Evolutionary conservation across 2,329 filamentous ascomycete genomes (phyloP).

Genomic region (Elsinoe fawcettii): DNA sequence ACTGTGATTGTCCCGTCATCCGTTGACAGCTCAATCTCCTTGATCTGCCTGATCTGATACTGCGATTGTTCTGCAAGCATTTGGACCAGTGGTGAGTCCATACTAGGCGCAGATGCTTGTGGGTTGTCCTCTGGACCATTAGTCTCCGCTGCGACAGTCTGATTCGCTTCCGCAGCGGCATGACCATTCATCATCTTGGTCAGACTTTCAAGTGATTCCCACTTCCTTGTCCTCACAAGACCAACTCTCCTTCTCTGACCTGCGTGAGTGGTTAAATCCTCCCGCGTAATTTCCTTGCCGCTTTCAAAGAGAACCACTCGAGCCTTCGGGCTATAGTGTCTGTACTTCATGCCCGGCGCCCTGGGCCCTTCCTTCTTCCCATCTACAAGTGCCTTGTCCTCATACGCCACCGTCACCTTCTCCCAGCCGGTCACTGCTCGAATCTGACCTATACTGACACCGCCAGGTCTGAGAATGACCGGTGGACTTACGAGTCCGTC

Average conservation of each 20-base stretch:
- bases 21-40: background rate
- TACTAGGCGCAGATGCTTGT: background rate
- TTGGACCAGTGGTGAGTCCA: background rate
- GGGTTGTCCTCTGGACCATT: slow-evolving; percentile 20
- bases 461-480: slow-evolving; percentile 75
- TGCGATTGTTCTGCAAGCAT: slow-evolving; percentile 12
- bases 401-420: slow-evolving; percentile 66
- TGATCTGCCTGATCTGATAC: background rate
- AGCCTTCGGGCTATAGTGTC: slow-evolving; percentile 91
- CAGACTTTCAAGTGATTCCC: slow-evolving; percentile 22
- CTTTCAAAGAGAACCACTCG: slow-evolving; percentile 75
- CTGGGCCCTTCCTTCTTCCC: slow-evolving; percentile 54
- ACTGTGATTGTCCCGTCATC: slow-evolving; percentile 25
- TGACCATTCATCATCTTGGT: slow-evolving; percentile 18
- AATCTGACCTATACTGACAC: slow-evolving; percentile 74
- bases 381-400: slow-evolving; percentile 58
- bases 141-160: background rate
- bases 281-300: slow-evolving; percentile 28
- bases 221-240: slow-evolving; percentile 32
- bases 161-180: background rate
- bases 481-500: slow-evolving; percentile 80
- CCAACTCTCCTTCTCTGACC: slow-evolving; percentile 30
- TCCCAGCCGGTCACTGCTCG: slow-evolving; percentile 73
- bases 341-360: slow-evolving; percentile 98
- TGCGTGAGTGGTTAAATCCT: slow-evolving; percentile 27